Evolutionary conservation across 2,329 filamentous ascomycete genomes (phyloP).

Genomic region (Calonectria pteridis): DNA sequence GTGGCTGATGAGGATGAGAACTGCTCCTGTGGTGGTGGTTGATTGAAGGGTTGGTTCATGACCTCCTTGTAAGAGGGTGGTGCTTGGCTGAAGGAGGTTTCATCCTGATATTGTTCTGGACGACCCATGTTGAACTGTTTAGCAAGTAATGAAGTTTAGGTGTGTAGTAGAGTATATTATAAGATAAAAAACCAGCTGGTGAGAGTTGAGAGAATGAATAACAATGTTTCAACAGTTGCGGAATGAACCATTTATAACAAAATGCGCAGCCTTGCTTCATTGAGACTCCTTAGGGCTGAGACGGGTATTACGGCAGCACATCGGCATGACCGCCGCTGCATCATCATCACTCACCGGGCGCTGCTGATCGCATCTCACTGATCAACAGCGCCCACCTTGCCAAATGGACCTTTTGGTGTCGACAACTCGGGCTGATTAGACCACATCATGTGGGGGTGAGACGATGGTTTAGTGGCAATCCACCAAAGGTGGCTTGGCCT

Average conservation of each 20-base stretch:
- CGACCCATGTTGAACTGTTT: conserved; percentile 7
- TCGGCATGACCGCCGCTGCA: not conserved
- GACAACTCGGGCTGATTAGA: not conserved
- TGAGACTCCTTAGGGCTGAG: not conserved
- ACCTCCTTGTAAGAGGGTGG: conserved; percentile 29
- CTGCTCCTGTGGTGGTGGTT: not conserved
- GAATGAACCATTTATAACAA: not conserved
- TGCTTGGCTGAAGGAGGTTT: conserved; percentile 23
- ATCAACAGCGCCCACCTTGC: not conserved
- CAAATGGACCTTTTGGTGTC: not conserved
- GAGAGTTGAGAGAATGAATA: not conserved
- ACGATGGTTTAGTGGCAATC: not conserved
- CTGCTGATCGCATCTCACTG: not conserved
- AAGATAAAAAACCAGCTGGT: not conserved
- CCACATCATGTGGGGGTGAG: not conserved
- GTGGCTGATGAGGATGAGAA: not conserved
- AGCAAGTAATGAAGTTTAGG: not conserved
- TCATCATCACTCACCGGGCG: not conserved
- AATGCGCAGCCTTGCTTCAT: not conserved
- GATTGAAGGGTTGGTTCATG: conserved; percentile 3
- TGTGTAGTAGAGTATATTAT: not conserved
- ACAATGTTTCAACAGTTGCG: too few relatives aligned
- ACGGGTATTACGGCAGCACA: not conserved
- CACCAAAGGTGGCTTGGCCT: not conserved
- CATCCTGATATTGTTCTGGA: not conserved